Evolutionary conservation across 2,329 filamentous ascomycete genomes (phyloP).

Genomic region (Berkeleyomyces rouxiae): DNA sequence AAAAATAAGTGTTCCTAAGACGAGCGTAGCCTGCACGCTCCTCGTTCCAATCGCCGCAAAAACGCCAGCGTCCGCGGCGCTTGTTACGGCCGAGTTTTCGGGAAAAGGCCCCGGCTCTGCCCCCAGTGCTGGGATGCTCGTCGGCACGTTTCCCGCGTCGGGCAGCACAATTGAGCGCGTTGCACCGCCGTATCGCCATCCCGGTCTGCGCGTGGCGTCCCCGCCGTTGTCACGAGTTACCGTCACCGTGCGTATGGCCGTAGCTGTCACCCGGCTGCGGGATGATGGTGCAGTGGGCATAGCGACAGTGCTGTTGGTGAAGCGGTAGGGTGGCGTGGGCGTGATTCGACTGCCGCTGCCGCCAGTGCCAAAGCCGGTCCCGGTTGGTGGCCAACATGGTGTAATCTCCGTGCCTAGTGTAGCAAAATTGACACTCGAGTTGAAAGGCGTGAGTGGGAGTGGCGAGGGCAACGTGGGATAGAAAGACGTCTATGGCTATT

Average conservation of each 20-base stretch:
- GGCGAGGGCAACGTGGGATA: not conserved
- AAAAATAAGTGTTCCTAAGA: not conserved
- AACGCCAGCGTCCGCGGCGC: not conserved
- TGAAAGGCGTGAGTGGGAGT: constrained; percentile 8
- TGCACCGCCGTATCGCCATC: not conserved
- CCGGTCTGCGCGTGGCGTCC: no score
- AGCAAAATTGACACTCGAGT: constrained; percentile 11
- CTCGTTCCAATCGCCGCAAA: not conserved
- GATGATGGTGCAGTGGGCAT: not conserved
- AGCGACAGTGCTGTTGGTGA: not conserved
- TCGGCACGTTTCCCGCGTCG: constrained; percentile 5
- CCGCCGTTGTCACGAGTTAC: not conserved
- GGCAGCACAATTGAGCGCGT: constrained; percentile 1
- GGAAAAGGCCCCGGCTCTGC: not conserved
- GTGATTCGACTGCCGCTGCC: not conserved
- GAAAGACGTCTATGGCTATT: not conserved
- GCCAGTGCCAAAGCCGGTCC: not conserved
- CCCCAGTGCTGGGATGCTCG: constrained; percentile 10
- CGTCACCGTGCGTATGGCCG: constrained; percentile 7
- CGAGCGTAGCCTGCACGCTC: not conserved
- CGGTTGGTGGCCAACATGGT: not conserved
- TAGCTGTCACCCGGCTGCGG: constrained; percentile 4
- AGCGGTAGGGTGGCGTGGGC: not conserved
- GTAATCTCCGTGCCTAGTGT: constrained; percentile 1
- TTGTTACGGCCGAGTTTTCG: not conserved